Base-by-base conservation (phyloP, 345 rosid species). In the Camelina laxa region DNA sequence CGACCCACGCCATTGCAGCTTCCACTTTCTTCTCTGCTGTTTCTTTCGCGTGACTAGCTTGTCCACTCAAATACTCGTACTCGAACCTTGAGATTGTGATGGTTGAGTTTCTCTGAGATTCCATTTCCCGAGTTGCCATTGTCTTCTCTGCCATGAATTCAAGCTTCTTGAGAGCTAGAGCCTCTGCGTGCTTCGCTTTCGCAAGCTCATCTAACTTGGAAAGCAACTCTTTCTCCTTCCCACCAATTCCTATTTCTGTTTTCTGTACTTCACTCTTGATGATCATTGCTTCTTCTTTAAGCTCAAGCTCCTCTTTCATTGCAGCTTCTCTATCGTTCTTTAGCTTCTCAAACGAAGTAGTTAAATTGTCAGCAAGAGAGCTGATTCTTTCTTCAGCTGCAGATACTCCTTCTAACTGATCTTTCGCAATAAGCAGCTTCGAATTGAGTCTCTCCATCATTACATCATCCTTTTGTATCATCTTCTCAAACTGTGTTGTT, bases 1-100 rank as follows among this genome's bases (percentile, higher is more conserved):
- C 90, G 1, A 90, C 84, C 97, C 99, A 95, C 5, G 99, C 96
- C 85, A 85, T 85, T 51, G 97, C 93, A 2, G 99, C 97, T 19
- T 89, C 93, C 44, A 92, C 90, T 82, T 95, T 95, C 78, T 85
- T 89, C 70, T 90, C 92, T 7, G 97, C 97, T 7, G 87, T 82
- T 65, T 92, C 97, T 70, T 89, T 87, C 0, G 97, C 97, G 27
- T 68, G 67, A 16, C 56, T 76, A 12, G 93, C 93, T 24, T 84
- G 80, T 66, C 92, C 92, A 1, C 74, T 89, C 69, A 91, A 76
- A 80, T 90, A 95, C 49, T 95, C 92, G 1, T 85, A 89, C 77
- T 95, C 99, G 6, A 87, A 95, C 75, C 88, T 87, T 0, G 96
- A 88, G 65, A 92, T 83, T 9, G 87, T 82, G 41, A 90, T 88